These are phyloP conservation scores for Cardamine chenopodiifolia DNA, from an alignment of 345 rosid species.

Conservation along the genomic window DNA sequence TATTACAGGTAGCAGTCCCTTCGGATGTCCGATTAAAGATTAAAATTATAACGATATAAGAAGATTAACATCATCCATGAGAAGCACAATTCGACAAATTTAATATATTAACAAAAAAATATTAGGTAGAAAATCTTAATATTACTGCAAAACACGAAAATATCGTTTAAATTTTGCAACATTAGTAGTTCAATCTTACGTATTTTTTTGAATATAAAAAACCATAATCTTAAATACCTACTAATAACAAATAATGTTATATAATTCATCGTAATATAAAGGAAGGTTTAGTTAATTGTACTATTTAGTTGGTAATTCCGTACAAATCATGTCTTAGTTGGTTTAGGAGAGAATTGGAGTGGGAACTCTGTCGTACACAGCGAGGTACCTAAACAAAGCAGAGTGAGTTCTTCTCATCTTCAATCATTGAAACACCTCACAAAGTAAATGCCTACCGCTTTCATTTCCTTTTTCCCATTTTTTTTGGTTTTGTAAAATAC, in stretches of 20 bases:
- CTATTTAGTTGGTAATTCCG: constrained; percentile 26
- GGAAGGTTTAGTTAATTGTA: constrained; percentile 7
- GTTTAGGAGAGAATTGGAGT: constrained; percentile 19
- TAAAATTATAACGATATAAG: background rate
- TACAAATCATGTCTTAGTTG: constrained; percentile 30
- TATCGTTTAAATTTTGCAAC: background rate
- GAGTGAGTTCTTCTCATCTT: constrained; percentile 30
- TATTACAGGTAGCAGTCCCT: background rate
- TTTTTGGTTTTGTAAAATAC: background rate
- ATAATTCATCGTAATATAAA: background rate
- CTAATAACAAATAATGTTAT: background rate
- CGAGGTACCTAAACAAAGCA: constrained; percentile 34
- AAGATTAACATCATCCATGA: background rate
- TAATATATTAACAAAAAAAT: background rate
- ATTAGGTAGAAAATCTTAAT: background rate
- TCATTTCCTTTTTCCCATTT: background rate
- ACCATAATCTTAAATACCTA: background rate
- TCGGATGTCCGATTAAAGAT: background rate
- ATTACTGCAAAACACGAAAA: background rate
- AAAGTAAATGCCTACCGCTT: constrained; percentile 27
- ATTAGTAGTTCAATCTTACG: background rate
- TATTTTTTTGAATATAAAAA: background rate
- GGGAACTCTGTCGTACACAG: constrained; percentile 41
- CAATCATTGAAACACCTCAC: constrained; percentile 44
- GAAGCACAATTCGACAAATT: background rate